A percentile compares a stretch with the other conserved stretches of the same genome.
These are phyloP conservation scores for Metschnikowia dekortorum DNA, from an alignment of 805 yeast genomes.

Conservation along the genomic window DNA sequence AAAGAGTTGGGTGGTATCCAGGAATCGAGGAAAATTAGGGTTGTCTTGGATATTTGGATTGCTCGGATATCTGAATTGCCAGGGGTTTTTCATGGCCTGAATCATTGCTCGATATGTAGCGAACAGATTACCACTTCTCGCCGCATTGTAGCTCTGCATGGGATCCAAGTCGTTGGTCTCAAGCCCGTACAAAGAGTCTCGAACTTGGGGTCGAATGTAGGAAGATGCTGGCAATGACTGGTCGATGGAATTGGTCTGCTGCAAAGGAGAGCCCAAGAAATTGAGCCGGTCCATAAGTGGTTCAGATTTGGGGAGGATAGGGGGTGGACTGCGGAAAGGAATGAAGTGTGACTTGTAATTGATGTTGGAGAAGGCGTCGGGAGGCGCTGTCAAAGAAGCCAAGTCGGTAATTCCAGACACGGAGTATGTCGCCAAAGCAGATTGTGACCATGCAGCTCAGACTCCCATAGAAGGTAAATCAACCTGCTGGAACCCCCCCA, in stretches of 20 bases:
- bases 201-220: background rate
- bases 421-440: no score
- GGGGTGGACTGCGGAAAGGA: background rate
- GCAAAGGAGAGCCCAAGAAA: constrained; percentile 15
- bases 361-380: background rate
- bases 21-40: no score
- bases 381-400: background rate
- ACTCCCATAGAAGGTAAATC: no score
- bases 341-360: background rate
- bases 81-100: no score
- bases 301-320: constrained; percentile 2
- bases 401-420: background rate
- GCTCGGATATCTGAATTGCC: no score
- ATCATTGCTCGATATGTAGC: no score
- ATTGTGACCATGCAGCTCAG: no score
- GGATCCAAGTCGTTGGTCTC: constrained; percentile 8
- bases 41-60: no score
- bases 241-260: constrained; percentile 8
- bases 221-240: constrained; percentile 4
- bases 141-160: constrained; percentile 11
- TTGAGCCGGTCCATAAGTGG: constrained; percentile 17
- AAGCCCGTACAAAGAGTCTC: background rate
- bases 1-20: no score
- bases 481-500: no score
- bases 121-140: background rate